Conservation (phyloP, 768 basidiomycete genomes). For the Hemileccinum rubropunctum region DNA sequence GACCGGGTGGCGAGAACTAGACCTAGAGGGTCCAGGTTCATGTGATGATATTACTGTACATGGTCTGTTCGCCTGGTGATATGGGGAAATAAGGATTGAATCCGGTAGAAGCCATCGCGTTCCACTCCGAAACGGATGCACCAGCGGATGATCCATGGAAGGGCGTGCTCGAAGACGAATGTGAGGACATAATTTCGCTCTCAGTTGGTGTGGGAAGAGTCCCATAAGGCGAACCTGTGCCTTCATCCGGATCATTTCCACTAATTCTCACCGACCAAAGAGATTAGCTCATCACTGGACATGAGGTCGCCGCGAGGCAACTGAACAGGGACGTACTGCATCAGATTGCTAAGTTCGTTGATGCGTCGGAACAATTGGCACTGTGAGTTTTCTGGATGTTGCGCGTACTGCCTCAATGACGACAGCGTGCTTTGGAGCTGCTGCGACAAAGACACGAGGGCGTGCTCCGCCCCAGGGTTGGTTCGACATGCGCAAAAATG, state of each 20-base stretch:
- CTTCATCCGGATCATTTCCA: conserved; percentile 50
- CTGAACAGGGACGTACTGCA: conserved; percentile 54
- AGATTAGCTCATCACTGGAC: conserved; percentile 32
- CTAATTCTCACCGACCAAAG: conserved; percentile 36
- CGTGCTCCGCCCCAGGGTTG: conserved; percentile 55
- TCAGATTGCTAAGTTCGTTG: conserved; percentile 55
- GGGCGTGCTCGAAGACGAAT: conserved; percentile 41
- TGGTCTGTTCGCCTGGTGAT: conserved; percentile 48
- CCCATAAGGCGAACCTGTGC: conserved; percentile 49
- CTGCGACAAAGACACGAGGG: conserved; percentile 60
- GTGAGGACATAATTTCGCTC: conserved; percentile 53
- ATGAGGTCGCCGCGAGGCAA: conserved; percentile 34
- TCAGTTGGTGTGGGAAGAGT: conserved; percentile 57
- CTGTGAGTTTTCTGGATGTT: conserved; percentile 50
- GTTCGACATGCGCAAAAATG: conserved; percentile 61
- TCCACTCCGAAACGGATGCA: conserved; percentile 60
- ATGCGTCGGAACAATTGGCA: conserved; percentile 61
- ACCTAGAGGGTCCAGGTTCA: conserved; percentile 28
- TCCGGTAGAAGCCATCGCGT: conserved; percentile 47
- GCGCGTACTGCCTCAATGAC: conserved; percentile 58
- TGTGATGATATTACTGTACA: conserved; percentile 58
- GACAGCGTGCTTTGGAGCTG: conserved; percentile 57
- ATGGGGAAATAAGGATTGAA: conserved; percentile 73
- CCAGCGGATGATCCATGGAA: conserved; percentile 45
- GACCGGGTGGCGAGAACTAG: not conserved